Conservation (phyloP, 768 basidiomycete genomes). For the Mycena alexandri region DNA sequence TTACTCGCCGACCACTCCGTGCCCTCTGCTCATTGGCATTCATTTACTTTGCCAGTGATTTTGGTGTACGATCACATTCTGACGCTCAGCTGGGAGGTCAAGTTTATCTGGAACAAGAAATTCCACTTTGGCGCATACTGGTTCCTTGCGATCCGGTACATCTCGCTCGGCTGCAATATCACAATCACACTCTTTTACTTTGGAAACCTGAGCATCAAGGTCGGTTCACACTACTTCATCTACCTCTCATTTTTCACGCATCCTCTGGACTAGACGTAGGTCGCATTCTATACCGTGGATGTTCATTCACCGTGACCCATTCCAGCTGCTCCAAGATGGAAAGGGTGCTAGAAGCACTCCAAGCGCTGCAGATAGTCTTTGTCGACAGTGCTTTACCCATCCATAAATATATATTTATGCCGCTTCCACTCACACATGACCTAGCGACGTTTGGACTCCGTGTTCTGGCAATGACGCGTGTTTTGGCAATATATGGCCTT, state of each 20-base stretch:
- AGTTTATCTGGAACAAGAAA: conserved; percentile 4
- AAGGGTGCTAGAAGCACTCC: not conserved
- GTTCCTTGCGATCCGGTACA: conserved; percentile 1
- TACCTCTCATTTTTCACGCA: not conserved
- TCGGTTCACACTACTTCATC: not conserved
- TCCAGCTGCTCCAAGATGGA: not conserved
- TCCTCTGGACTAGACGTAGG: not conserved
- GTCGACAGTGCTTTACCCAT: not conserved
- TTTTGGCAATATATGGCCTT: not conserved
- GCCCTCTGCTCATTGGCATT: too few species aligned
- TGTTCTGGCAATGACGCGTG: not conserved
- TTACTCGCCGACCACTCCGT: too few species aligned
- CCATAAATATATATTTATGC: too few species aligned
- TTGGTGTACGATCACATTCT: not conserved
- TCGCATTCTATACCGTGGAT: not conserved
- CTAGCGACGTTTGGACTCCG: too few species aligned
- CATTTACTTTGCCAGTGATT: not conserved
- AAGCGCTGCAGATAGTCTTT: not conserved
- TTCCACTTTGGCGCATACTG: not conserved
- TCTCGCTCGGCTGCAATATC: not conserved
- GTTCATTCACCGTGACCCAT: not conserved
- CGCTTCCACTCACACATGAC: too few species aligned
- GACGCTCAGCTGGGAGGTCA: not conserved
- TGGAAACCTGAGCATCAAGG: not conserved
- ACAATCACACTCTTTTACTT: not conserved